Evolutionary conservation across 345 rosid genomes (phyloP).

Genomic region (Gossypium mustelinum): DNA sequence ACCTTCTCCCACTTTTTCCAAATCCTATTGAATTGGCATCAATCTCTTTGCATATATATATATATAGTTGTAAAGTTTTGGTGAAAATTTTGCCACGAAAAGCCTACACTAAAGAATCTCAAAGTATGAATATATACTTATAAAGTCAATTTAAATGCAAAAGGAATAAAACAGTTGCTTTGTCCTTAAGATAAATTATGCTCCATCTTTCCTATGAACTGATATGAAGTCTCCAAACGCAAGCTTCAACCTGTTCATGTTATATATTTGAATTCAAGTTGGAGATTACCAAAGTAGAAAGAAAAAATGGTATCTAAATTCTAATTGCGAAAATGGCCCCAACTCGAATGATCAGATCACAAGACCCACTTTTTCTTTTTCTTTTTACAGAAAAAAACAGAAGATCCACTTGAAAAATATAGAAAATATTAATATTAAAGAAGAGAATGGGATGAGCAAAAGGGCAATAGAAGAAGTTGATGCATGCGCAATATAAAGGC

Average conservation of each 20-base stretch:
- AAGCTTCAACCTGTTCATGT: background rate
- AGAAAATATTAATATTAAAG: background rate
- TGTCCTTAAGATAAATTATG: background rate
- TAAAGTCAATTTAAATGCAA: background rate
- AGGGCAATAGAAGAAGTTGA: background rate
- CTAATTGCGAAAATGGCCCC: background rate
- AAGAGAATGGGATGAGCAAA: background rate
- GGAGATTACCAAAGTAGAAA: background rate
- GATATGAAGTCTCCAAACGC: background rate
- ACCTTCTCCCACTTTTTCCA: background rate
- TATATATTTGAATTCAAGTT: background rate
- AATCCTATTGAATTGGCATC: slow-evolving; percentile 19
- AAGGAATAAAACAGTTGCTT: background rate
- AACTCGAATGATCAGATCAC: too few relatives aligned
- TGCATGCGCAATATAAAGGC: slow-evolving; percentile 5
- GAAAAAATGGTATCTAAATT: background rate
- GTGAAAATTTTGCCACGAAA: slow-evolving; percentile 25
- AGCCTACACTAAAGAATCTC: slow-evolving; percentile 8
- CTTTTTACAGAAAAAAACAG: too few relatives aligned
- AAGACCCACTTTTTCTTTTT: too few relatives aligned
- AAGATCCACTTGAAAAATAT: too few relatives aligned
- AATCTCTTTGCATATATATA: slow-evolving; percentile 3
- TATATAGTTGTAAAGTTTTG: slow-evolving; percentile 1
- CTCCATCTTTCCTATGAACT: background rate
- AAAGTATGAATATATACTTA: background rate